Evolutionary conservation across 768 basidiomycete species (phyloP), one percentile per base, ranked within the genome.

Genomic region (Pleurotus djamor): DNA sequence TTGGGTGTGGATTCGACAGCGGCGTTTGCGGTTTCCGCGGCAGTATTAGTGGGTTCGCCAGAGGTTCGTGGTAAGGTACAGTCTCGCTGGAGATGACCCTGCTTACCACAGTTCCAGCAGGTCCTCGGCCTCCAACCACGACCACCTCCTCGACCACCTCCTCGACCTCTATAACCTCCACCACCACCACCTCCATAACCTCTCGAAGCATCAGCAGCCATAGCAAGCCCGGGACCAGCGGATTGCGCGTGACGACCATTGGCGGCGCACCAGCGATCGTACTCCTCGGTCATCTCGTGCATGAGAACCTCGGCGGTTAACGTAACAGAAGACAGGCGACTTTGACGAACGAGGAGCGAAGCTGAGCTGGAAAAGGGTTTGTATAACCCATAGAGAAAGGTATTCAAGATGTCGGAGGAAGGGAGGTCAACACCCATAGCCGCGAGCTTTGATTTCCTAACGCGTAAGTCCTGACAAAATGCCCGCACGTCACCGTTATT

Each of bases 21-120:
- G 45, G n/a, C 8, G 45, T 47, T 47, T 9, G 7, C n/a, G 12
- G 7, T 16, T 16, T 47, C 45, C 6, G 7, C n/a, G 45, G 45
- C n/a, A 47, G n/a, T 16, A 47, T 47, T 8, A 9, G 45, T 16
- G 6, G 16, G 48, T 28, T 21, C 33, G 13, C 16, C 32, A 14
- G 13, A 37, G 33, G 7, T 52, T 34, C 41, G 0, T 4, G 58
- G 59, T 35, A 61, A 52, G 10, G 60, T 60, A 49, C 68, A 71
- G 12, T 69, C 59, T 2, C 41, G 8, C 14, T 57, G 56, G 34
- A 63, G 59, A 55, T 71, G 69, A 1, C 69, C 72, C 45, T 63
- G 61, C 51, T 65, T 60, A 2, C 68, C 67, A 64, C 72, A 72
- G 12, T 65, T 68, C 60, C 63, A 72, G 59, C 71, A 72, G 14